Base-by-base conservation (phyloP, 192 early-diverging fungal genomes). In the Spizellomyces punctatus region DNA sequence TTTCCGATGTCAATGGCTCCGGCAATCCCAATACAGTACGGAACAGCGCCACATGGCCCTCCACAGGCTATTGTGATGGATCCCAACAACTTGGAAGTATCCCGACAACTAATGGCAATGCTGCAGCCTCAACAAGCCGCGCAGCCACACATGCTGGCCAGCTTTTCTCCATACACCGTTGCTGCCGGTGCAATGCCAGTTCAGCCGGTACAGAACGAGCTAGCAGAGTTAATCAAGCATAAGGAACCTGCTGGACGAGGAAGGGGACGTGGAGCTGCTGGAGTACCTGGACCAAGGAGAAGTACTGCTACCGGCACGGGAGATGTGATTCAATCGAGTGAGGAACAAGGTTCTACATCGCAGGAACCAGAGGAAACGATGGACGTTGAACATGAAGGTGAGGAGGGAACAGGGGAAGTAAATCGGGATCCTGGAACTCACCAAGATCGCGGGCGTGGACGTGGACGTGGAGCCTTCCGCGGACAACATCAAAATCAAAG, bases 151-250 rank as follows among this genome's bases (percentile, higher is more conserved):
- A 17, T 36, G 19, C 43, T 36, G 6, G 54, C 16, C 12, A 58
- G 42, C 10, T 69, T 69, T 58, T 63, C 56, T 12, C 71, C 71
- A 4, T 72, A 72, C 50, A 44, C 45, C 10, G 71, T 72, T n/a
- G 60, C 71, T 16, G 61, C 63, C 6, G 60, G 62, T 27, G 61
- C 63, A n/a, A 44, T 50, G 12, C 71, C 71, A 12, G 41, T 62
- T 10, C 46, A 44, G 3, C 58, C 10, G 45, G 42, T 43, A 9
- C 44, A 45, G 46, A 72, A 72, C 63, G 71, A 72, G 63, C 71
- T 72, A 8, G 71, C 45, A 27, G n/a, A 48, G 14, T 43, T 72
- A 22, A 63, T 72, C 17, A 62, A 57, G 43, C 69, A 71, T 5
- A 69, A 16, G 7, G 22, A 36, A 36, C 27, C 27, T 36, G 3